A percentile compares a stretch with the other conserved stretches of the same genome.
Evolutionary conservation across 2,329 filamentous ascomycete genomes (phyloP).

Genomic region (Calonectria pseudoturangicola): DNA sequence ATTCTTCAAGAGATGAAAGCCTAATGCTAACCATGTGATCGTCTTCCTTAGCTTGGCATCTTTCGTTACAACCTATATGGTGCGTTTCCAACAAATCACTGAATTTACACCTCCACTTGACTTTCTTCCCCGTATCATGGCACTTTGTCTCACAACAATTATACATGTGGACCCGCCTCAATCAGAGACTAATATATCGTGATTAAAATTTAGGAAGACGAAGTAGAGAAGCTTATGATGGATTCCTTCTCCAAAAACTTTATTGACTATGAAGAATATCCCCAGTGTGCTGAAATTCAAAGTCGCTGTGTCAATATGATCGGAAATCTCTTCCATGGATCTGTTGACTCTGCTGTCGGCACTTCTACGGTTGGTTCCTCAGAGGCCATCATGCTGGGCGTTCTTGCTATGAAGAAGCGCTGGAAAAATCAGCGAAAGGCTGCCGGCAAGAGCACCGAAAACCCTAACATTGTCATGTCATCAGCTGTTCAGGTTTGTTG

Average conservation of each 20-base stretch:
- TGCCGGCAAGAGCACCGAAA: conserved; percentile 85
- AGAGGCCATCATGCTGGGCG: conserved; percentile 89
- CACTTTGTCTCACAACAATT: not conserved
- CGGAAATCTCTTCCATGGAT: conserved; percentile 89
- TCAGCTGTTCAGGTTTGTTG: conserved; percentile 97
- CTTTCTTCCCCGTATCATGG: conserved; percentile 7
- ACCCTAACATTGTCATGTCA: conserved; percentile 96
- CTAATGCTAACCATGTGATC: conserved; percentile 27
- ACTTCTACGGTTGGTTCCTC: conserved; percentile 93
- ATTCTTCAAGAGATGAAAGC: not conserved
- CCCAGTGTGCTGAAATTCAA: conserved; percentile 88
- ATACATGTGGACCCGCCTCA: not conserved
- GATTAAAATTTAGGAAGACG: conserved; percentile 80
- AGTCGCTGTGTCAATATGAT: conserved; percentile 96
- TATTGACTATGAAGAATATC: conserved; percentile 91
- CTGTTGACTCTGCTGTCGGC: conserved; percentile 82
- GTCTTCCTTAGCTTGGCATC: conserved; percentile 80
- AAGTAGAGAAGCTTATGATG: conserved; percentile 96
- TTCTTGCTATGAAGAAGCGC: conserved; percentile 94
- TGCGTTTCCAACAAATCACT: conserved; percentile 60
- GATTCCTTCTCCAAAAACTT: conserved; percentile 97
- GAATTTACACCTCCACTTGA: not conserved
- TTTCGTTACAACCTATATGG: conserved; percentile 98
- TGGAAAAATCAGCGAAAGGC: conserved; percentile 93
- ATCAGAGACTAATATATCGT: not conserved